Evolutionary conservation across 305 asterid genomes (phyloP).

Genomic region (Rubia peregrina): DNA sequence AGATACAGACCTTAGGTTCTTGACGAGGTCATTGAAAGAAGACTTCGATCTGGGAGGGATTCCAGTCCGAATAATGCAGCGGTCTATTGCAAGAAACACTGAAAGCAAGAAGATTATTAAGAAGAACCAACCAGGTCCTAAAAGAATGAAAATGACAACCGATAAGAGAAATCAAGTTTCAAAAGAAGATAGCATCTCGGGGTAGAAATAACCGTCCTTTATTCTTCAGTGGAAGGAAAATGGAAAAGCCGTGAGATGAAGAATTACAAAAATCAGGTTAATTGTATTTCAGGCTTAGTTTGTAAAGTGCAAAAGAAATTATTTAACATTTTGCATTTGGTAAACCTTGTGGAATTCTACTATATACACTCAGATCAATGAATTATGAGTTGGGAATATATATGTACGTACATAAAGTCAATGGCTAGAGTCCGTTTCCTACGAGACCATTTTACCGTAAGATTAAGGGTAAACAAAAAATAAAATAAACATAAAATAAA

Average conservation of each 20-base stretch:
- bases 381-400: too few species aligned
- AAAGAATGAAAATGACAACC: constrained; percentile 36
- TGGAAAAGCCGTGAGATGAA: too few species aligned
- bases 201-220: constrained; percentile 7
- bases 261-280: neutral
- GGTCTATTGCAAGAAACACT: constrained; percentile 32
- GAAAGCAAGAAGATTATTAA: constrained; percentile 22
- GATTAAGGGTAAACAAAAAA: too few species aligned
- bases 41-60: constrained; percentile 94
- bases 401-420: too few species aligned
- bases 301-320: neutral
- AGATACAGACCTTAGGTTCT: constrained; percentile 74
- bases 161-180: constrained; percentile 47
- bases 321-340: too few species aligned
- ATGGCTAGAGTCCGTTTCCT: too few species aligned
- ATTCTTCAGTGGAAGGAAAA: neutral
- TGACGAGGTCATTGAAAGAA: constrained; percentile 72
- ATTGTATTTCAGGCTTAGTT: neutral
- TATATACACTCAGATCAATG: too few species aligned
- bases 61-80: constrained; percentile 80
- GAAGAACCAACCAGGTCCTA: constrained; percentile 32
- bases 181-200: constrained; percentile 22
- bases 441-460: too few species aligned
- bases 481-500: too few species aligned
- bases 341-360: too few species aligned